These are phyloP conservation scores for Nakaseomyces uthaithaninus DNA, from an alignment of 1,139 yeast genomes.

Conservation along the genomic window DNA sequence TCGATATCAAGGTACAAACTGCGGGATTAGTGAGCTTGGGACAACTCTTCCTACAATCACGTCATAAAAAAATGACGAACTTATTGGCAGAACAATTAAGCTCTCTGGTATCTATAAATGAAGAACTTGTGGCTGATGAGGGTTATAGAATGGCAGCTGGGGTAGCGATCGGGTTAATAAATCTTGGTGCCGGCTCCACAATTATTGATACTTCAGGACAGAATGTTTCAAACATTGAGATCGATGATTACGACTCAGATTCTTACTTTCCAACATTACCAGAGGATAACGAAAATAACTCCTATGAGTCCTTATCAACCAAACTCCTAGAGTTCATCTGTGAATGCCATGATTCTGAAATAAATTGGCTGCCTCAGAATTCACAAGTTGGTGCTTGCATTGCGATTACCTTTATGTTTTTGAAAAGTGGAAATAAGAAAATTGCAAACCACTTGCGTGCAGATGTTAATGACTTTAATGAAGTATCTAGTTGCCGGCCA, in stretches of 20 bases:
- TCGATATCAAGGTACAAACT: conserved; percentile 74
- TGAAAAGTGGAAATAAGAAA: conserved; percentile 54
- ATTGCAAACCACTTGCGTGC: conserved; percentile 40
- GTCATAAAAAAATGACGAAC: conserved; percentile 83
- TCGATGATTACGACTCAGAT: conserved; percentile 9
- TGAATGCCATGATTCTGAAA: conserved; percentile 61
- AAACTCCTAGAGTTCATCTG: conserved; percentile 52
- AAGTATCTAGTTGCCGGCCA: conserved; percentile 60
- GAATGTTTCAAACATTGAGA: neutral
- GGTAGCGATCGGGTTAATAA: conserved; percentile 77
- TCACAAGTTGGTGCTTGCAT: conserved; percentile 75
- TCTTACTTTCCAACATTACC: conserved; percentile 5
- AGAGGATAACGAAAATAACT: conserved; percentile 9
- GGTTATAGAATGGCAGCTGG: conserved; percentile 88
- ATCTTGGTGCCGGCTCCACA: conserved; percentile 60
- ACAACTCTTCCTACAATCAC: conserved; percentile 65
- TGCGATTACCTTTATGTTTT: conserved; percentile 66
- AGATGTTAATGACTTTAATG: conserved; percentile 11
- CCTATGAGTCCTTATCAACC: conserved; percentile 64
- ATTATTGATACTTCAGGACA: neutral
- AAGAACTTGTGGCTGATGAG: conserved; percentile 48
- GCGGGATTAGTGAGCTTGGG: conserved; percentile 93
- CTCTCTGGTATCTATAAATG: conserved; percentile 50
- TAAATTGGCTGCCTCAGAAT: conserved; percentile 56
- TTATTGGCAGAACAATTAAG: conserved; percentile 61